Conservation (phyloP, 768 basidiomycete species). For the Leccinum sublutescens region DNA sequence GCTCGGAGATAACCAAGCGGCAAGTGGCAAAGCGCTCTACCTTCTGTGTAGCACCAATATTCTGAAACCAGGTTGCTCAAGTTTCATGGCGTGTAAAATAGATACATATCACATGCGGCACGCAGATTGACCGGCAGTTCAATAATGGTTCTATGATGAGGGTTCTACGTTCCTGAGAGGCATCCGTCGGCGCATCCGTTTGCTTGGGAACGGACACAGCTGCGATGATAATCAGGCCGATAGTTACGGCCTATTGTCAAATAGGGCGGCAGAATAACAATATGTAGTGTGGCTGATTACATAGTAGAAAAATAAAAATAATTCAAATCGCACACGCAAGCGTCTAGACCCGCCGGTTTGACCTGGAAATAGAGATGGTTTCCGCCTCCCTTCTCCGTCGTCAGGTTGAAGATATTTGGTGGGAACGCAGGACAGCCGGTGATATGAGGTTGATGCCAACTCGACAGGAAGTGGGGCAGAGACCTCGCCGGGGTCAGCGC, state of each 20-base stretch:
- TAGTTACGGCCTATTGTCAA: not conserved
- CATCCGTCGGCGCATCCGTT: not conserved
- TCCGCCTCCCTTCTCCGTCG: not conserved
- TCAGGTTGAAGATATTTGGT: not conserved
- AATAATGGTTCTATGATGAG: not conserved
- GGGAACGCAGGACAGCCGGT: not conserved
- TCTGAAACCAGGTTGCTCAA: not conserved
- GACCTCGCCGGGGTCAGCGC: not conserved
- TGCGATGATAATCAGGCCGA: constrained; percentile 3
- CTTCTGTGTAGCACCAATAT: not conserved
- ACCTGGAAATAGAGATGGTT: not conserved
- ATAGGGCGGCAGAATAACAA: not conserved
- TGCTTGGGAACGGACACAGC: constrained; percentile 2
- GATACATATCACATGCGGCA: not conserved
- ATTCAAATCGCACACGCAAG: not conserved
- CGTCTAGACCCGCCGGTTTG: not conserved
- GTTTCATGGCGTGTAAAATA: not conserved
- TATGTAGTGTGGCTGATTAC: not conserved
- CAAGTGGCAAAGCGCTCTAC: not conserved
- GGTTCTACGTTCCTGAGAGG: not conserved
- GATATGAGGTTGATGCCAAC: not conserved
- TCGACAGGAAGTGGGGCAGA: not conserved
- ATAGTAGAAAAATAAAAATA: not conserved
- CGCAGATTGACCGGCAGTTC: not conserved
- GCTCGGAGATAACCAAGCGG: not conserved